These are phyloP conservation scores for Neurospora cerealis DNA, from an alignment of 495 filamentous ascomycete genomes.

Conservation along the genomic window DNA sequence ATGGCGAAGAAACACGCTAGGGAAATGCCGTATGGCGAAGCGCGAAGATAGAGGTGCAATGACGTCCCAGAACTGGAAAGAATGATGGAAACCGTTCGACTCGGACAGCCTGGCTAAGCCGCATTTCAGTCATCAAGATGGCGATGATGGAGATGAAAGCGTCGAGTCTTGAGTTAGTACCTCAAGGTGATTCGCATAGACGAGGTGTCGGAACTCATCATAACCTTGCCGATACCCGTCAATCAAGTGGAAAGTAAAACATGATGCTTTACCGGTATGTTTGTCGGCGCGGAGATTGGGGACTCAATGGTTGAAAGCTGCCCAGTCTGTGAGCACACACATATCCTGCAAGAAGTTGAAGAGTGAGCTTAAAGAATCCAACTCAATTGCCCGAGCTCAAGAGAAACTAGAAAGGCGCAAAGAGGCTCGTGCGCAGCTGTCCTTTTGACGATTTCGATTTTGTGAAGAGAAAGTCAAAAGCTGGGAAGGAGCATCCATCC, in stretches of 20 bases:
- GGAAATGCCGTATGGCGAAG: background rate
- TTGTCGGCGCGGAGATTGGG: background rate
- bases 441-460: background rate
- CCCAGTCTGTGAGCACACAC: background rate
- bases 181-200: background rate
- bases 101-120: background rate
- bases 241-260: background rate
- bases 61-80: background rate
- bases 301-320: background rate
- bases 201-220: background rate
- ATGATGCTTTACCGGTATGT: background rate
- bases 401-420: background rate
- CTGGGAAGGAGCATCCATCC: background rate
- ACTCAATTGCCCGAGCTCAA: background rate
- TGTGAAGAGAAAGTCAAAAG: background rate
- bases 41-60: background rate
- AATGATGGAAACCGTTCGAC: background rate
- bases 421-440: background rate
- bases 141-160: background rate
- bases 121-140: background rate
- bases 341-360: background rate
- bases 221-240: background rate
- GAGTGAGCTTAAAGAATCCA: background rate
- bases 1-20: background rate
- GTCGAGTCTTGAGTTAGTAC: background rate